These are phyloP conservation scores for Acacia acuminata DNA, from an alignment of 306 rosid species.

Conservation along the genomic window DNA sequence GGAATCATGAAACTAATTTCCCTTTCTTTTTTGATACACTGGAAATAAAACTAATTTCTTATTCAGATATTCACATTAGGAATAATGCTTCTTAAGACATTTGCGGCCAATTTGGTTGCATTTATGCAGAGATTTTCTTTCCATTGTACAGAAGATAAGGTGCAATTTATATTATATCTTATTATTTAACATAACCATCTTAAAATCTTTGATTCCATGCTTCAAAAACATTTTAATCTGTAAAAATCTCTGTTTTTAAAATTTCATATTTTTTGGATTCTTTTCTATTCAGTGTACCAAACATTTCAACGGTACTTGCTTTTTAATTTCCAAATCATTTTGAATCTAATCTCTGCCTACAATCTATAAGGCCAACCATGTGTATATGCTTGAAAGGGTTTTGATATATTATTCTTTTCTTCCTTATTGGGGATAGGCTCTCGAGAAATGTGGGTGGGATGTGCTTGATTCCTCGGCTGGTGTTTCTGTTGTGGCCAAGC, in stretches of 20 bases:
- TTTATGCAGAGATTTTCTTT: background rate
- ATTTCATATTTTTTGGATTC: background rate
- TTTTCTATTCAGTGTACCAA: background rate
- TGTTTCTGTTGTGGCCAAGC: constrained; percentile 89
- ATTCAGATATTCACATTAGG: background rate
- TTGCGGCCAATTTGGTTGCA: background rate
- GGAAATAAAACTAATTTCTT: background rate
- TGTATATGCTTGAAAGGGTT: background rate
- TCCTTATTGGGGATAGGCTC: constrained; percentile 47
- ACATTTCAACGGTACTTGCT: background rate
- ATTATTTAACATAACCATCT: background rate
- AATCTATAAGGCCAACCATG: background rate
- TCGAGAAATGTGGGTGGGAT: constrained; percentile 87
- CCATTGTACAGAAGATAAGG: background rate
- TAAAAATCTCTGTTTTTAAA: background rate
- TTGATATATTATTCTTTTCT: background rate
- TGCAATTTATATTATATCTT: background rate
- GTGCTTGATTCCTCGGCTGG: constrained; percentile 81
- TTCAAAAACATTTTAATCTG: background rate
- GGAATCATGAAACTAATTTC: background rate
- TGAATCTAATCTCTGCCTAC: background rate
- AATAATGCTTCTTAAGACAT: background rate
- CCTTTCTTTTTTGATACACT: too few relatives aligned
- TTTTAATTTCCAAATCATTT: background rate
- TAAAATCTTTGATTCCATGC: background rate